Conservation (phyloP, 805 yeast genomes). For the Blastobotrys peoriensis region DNA sequence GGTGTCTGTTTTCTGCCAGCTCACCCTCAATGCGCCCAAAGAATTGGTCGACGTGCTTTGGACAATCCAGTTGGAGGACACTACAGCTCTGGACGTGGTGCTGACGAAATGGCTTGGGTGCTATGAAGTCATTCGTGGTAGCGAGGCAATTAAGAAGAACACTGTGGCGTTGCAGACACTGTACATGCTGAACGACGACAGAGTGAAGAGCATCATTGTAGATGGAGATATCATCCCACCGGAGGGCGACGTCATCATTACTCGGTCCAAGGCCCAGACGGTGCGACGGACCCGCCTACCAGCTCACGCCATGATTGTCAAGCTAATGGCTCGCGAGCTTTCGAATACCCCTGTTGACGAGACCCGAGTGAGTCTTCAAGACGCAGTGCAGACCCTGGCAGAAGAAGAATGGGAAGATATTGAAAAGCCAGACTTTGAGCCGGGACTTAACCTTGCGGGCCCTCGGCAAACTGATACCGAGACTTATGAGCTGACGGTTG, state of each 20-base stretch:
- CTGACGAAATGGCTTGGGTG: constrained; percentile 78
- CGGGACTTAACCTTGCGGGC: background rate
- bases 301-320: constrained; percentile 65
- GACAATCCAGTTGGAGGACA: constrained; percentile 26
- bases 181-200: constrained; percentile 50
- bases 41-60: constrained; percentile 60
- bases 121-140: constrained; percentile 77
- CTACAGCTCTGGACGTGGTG: constrained; percentile 46
- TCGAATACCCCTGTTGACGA: constrained; percentile 53
- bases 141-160: constrained; percentile 58
- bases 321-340: constrained; percentile 63
- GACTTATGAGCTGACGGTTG: constrained; percentile 19
- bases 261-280: constrained; percentile 80
- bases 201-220: constrained; percentile 49
- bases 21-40: constrained; percentile 56
- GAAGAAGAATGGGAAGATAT: constrained; percentile 73
- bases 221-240: constrained; percentile 73
- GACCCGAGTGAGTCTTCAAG: constrained; percentile 19
- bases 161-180: constrained; percentile 68
- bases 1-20: constrained; percentile 65
- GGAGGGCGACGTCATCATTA: constrained; percentile 57
- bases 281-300: constrained; percentile 58
- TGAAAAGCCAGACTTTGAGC: constrained; percentile 34
- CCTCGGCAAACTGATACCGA: constrained; percentile 19
- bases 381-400: constrained; percentile 11